These are phyloP conservation scores for Leptographium flavum DNA, from an alignment of 2,329 filamentous ascomycete species.

Conservation along the genomic window DNA sequence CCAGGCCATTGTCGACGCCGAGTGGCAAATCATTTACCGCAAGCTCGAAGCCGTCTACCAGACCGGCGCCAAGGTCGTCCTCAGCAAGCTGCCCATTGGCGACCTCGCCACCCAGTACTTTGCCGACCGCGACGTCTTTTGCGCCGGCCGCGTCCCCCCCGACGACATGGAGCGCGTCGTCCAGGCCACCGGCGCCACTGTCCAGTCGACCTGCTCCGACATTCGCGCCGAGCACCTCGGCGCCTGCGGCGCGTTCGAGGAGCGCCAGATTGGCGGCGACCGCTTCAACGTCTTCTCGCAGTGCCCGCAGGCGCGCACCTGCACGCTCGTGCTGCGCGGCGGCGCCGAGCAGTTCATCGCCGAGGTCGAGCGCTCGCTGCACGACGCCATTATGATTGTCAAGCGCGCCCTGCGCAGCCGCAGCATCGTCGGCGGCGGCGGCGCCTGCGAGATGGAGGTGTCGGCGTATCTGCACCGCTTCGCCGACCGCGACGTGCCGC, in stretches of 20 bases:
- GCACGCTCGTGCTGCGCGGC: constrained; percentile 86
- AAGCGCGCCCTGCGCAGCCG: constrained; percentile 95
- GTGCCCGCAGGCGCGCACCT: constrained; percentile 90
- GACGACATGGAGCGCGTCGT: constrained; percentile 95
- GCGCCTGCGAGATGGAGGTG: constrained; percentile 91
- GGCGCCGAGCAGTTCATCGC: constrained; percentile 98
- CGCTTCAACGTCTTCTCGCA: constrained; percentile 98
- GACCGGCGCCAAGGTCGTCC: constrained; percentile 91
- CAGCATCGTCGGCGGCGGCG: constrained; percentile 87
- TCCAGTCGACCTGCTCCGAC: constrained; percentile 94
- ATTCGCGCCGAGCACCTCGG: constrained; percentile 82
- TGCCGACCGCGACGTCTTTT: constrained; percentile 96
- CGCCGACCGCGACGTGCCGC: constrained; percentile 79
- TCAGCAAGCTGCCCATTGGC: constrained; percentile 93
- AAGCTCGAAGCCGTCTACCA: constrained; percentile 92
- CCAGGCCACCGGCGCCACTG: constrained; percentile 79
- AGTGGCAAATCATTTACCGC: constrained; percentile 99
- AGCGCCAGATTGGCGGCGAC: constrained; percentile 93
- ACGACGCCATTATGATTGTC: constrained; percentile 99
- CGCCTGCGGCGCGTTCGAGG: constrained; percentile 80
- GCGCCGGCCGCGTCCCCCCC: constrained; percentile 77
- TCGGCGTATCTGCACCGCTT: constrained; percentile 86
- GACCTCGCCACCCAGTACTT: constrained; percentile 97
- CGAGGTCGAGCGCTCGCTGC: constrained; percentile 91
- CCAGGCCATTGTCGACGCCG: constrained; percentile 96